Base-by-base conservation (phyloP, 2,329 filamentous ascomycete species). In the Metarhizium robertsii region DNA sequence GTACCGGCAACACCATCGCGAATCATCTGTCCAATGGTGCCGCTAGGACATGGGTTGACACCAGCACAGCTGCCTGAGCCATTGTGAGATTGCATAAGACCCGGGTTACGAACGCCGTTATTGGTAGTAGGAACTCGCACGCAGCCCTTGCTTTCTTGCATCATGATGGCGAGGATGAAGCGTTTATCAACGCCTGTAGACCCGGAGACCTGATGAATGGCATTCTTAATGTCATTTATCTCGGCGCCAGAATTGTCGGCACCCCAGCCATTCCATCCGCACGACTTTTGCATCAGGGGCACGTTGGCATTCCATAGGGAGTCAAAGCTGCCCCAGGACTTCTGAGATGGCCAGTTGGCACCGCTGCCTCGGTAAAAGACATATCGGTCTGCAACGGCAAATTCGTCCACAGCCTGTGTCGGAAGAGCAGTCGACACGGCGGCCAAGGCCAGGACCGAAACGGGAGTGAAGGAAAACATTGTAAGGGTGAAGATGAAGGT, bases 91-190 rank as follows among this genome's bases (percentile, higher is more conserved):
- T 73, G 71, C 69, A 73, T 71, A 34, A 73, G 66, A 50, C 74
- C 74, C 0, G 74, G 73, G 64, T 76, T 76, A 57, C 55, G 55
- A 32, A 74, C 70, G n/a, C 69, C 69, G 61, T 73, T 67, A 65
- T 69, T 62, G 48, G 72, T 74, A 20, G 71, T 73, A 2, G 60
- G 64, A 32, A 67, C 71, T 36, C 73, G 71, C 30, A 75, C 72
- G 61, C 73, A 75, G 52, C 74, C 74, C 55, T 68, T 69, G 60
- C 67, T 71, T 59, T 76, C 74, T 59, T 76, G 74, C 65, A 76
- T 68, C 38, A 76, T 59, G 57, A 75, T 64, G 18, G 72, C 69
- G 14, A 76, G 64, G 59, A 76, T 73, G 56, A 73, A 73, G 50
- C 73, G 71, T 42, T 63, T 58, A 57, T 75, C 72, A 30, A 76